Conservation (phyloP, 176 grass and related monocot genomes). For the Phoenix roebelenii region DNA sequence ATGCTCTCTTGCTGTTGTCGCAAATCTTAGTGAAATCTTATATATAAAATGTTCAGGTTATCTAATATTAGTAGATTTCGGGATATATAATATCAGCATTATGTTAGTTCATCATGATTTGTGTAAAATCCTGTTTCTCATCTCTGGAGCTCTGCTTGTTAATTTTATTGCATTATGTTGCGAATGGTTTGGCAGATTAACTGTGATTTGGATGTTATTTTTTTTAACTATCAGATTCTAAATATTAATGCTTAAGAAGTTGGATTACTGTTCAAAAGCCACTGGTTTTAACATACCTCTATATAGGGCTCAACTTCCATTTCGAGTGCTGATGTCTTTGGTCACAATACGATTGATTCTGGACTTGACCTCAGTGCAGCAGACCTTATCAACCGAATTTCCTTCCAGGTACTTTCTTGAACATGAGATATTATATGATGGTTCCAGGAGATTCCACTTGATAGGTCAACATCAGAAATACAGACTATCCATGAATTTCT, state of each 20-base stretch:
- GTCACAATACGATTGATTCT: slow-evolving; percentile 31
- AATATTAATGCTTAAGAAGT: too few relatives aligned
- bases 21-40: neutral
- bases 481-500: neutral
- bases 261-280: neutral
- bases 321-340: slow-evolving; percentile 95
- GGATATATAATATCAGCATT: neutral
- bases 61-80: neutral
- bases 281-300: neutral
- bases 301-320: slow-evolving; percentile 69
- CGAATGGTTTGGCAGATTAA: too few relatives aligned
- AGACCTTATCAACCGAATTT: slow-evolving; percentile 76
- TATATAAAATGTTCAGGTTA: neutral
- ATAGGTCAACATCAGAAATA: neutral
- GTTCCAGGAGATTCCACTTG: neutral
- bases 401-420: slow-evolving; percentile 65
- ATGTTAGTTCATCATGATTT: too few relatives aligned
- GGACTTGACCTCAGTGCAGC: slow-evolving; percentile 50
- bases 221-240: neutral
- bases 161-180: too few relatives aligned
- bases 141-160: too few relatives aligned
- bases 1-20: slow-evolving; percentile 15
- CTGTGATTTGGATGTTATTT: neutral
- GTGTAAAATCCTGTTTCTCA: too few relatives aligned
- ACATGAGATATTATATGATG: neutral